These are phyloP conservation scores for Crithidia bombi DNA, from an alignment of 208 protist genomes.

Conservation along the genomic window DNA sequence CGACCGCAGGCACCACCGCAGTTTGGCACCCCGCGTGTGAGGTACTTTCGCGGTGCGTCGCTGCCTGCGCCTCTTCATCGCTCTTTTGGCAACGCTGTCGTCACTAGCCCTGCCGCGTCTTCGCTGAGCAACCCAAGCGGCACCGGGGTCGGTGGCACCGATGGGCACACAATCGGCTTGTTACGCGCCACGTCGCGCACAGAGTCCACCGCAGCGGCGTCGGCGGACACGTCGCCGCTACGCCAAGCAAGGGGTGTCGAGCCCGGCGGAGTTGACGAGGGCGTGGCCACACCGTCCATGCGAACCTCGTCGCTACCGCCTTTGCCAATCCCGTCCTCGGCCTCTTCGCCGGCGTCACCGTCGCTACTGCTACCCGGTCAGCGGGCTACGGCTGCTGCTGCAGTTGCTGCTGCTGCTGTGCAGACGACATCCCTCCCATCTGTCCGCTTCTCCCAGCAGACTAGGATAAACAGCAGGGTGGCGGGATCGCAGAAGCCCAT, in stretches of 20 bases:
- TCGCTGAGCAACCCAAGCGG: background rate
- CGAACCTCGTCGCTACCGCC: too few species aligned
- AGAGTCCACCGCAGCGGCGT: background rate
- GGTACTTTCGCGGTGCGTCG: background rate
- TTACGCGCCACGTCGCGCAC: background rate
- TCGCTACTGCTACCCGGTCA: too few species aligned
- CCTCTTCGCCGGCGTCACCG: too few species aligned
- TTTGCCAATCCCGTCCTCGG: too few species aligned
- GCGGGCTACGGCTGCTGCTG: background rate
- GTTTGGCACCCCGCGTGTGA: background rate
- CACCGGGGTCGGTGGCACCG: background rate
- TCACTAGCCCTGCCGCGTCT: too few species aligned
- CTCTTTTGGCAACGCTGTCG: background rate
- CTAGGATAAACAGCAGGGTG: background rate
- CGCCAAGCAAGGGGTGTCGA: background rate
- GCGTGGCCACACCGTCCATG: background rate
- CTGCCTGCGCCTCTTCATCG: conserved; percentile 8
- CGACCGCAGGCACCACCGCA: background rate
- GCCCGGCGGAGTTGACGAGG: background rate
- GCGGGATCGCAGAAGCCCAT: background rate
- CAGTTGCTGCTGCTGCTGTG: too few species aligned
- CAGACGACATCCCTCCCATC: too few species aligned
- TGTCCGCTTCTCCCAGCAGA: too few species aligned
- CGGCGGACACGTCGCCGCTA: background rate
- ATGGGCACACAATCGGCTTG: background rate